A percentile compares a stretch with the other conserved stretches of the same genome.
These are phyloP conservation scores for Tetrahymena thermophila DNA, from an alignment of 73 alveolate species.

Conservation along the genomic window DNA sequence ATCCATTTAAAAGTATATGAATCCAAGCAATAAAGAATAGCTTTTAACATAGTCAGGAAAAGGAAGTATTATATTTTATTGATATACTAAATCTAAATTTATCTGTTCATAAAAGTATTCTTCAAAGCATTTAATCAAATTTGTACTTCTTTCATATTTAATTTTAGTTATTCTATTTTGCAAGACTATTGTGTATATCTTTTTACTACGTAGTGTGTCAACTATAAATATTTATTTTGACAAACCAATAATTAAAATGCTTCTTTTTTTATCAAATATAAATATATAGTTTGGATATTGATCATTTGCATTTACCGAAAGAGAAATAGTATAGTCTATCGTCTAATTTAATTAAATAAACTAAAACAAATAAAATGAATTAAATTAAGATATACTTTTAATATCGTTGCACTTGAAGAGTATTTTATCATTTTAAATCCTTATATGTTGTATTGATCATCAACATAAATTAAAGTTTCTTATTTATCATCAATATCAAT, in stretches of 20 bases:
- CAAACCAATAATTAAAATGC: background rate
- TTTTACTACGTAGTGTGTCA: background rate
- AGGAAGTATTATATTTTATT: background rate
- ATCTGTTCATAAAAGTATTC: background rate
- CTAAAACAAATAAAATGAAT: background rate
- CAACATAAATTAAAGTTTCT: background rate
- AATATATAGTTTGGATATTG: background rate
- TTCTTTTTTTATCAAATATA: background rate
- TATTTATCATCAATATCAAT: background rate
- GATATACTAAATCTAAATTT: background rate
- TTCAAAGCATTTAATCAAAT: background rate
- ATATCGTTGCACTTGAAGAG: background rate
- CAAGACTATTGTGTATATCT: background rate
- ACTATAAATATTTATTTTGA: background rate
- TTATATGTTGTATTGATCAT: background rate
- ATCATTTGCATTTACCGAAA: background rate
- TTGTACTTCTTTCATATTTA: background rate
- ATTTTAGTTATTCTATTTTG: background rate
- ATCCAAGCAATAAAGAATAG: background rate
- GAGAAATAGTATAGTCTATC: background rate
- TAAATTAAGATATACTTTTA: background rate
- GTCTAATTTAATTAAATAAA: background rate
- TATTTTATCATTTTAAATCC: background rate
- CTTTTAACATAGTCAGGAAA: background rate
- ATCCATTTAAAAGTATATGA: background rate